phyloP scores from a whole-genome alignment of 2,329 filamentous ascomycete species.

The Phyllosticta citriasiana region DNA sequence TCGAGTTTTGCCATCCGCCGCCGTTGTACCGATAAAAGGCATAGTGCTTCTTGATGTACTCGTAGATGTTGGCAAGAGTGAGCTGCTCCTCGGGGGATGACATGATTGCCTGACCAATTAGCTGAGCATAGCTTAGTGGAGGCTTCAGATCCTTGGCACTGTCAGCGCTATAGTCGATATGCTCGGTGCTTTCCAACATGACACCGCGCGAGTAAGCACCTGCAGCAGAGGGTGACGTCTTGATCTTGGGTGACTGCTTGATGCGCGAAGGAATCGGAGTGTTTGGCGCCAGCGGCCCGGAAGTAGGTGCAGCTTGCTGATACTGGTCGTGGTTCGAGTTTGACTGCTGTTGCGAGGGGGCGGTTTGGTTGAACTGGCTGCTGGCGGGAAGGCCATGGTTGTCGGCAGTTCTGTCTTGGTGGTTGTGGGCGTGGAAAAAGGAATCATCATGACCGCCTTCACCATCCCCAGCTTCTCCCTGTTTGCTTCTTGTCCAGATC shows the following conservation, averaged over 20 bases:
- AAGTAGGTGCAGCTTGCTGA: conserved; percentile 2
- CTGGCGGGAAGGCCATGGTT: conserved; percentile 13
- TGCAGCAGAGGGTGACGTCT: conserved; percentile 34
- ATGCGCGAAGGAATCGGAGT: conserved; percentile 28
- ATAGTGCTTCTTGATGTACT: conserved; percentile 82
- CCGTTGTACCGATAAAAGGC: conserved; percentile 83
- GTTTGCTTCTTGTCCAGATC: conserved; percentile 44
- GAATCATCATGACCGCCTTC: conserved; percentile 14
- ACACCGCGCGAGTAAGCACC: conserved; percentile 37
- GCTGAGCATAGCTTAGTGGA: conserved; percentile 88
- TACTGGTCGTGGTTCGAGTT: conserved; percentile 9
- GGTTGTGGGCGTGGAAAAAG: conserved; percentile 5
- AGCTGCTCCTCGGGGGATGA: conserved; percentile 78
- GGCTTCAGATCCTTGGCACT: conserved; percentile 87
- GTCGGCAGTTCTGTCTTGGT: conserved; percentile 15
- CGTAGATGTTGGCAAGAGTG: conserved; percentile 86
- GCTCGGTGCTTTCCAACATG: conserved; percentile 43
- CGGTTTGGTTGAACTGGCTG: conserved; percentile 18
- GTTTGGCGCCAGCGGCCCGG: conserved; percentile 8
- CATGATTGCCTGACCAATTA: conserved; percentile 94
- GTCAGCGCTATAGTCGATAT: conserved; percentile 70
- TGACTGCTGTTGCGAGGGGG: conserved; percentile 1
- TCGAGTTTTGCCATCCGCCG: conserved; percentile 91
- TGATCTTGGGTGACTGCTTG: conserved; percentile 25
- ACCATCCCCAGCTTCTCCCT: conserved; percentile 32